Percentiles rank a stretch among this genome's conserved stretches.
Evolutionary conservation across 2,329 filamentous ascomycete genomes (phyloP).

Genomic region (Phaeosphaeria sp.): DNA sequence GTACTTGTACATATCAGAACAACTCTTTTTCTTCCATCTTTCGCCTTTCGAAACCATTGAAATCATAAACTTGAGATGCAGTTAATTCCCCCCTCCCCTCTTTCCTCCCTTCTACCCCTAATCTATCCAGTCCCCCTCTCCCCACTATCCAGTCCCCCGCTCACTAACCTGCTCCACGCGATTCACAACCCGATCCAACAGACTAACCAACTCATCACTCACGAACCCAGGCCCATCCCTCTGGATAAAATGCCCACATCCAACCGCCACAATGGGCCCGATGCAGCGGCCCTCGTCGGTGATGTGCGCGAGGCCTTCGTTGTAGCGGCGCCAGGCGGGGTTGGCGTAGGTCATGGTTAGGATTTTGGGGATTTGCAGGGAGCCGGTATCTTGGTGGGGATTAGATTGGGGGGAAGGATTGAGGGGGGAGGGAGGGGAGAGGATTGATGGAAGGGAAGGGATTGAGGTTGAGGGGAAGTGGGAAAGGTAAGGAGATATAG

Average conservation of each 20-base stretch:
- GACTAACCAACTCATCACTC: conserved; percentile 37
- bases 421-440: conserved; percentile 1
- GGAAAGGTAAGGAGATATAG: background rate
- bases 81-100: background rate
- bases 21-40: background rate
- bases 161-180: conserved; percentile 43
- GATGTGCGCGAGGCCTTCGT: conserved; percentile 57
- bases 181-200: conserved; percentile 46
- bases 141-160: conserved; percentile 2
- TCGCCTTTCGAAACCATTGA: background rate
- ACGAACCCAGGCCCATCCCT: conserved; percentile 57
- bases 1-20: conserved; percentile 2
- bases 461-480: no score
- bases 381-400: conserved; percentile 25
- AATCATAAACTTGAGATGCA: background rate
- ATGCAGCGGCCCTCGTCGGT: conserved; percentile 50
- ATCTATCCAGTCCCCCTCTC: no score
- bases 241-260: conserved; percentile 65
- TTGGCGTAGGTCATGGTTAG: conserved; percentile 61
- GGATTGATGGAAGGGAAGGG: no score
- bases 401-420: conserved; percentile 1
- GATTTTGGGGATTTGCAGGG: conserved; percentile 38
- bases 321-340: conserved; percentile 62
- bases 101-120: no score
- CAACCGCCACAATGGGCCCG: conserved; percentile 56